phyloP scores from a whole-genome alignment of 176 grass and related monocot genomes.

The Phragmites australis region DNA sequence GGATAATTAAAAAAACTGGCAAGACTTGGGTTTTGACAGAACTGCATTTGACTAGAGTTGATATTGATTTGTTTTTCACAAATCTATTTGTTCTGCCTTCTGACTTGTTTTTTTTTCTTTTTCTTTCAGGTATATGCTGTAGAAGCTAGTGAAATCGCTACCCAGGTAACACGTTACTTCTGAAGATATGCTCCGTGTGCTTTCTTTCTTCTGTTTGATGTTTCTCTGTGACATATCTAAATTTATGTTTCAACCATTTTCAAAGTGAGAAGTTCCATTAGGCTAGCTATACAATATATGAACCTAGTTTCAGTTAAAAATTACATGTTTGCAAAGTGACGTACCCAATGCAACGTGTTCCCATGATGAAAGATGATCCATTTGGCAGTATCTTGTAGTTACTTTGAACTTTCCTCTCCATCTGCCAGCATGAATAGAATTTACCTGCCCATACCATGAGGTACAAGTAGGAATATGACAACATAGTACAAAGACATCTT shows the following conservation, averaged over 20 bases:
- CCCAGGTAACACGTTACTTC: conserved; percentile 57
- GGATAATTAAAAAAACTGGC: background rate
- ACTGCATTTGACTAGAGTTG: background rate
- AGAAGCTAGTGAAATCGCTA: conserved; percentile 85
- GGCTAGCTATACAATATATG: background rate
- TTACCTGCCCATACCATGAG: background rate
- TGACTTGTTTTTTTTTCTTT: background rate
- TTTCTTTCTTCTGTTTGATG: conserved; percentile 18
- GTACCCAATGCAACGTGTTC: background rate
- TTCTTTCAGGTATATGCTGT: conserved; percentile 75
- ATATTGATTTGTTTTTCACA: background rate
- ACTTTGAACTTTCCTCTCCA: background rate
- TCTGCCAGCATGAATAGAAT: background rate
- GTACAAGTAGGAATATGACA: background rate
- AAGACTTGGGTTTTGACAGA: background rate
- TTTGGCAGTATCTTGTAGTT: background rate
- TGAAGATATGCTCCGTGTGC: conserved; percentile 17
- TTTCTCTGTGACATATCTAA: background rate
- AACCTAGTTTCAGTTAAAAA: background rate
- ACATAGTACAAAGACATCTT: background rate
- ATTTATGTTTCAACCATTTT: conserved; percentile 10
- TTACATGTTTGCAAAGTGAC: conserved; percentile 2
- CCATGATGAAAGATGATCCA: background rate
- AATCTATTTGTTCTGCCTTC: conserved; percentile 15
- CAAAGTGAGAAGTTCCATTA: background rate